These are phyloP conservation scores for Gaillardinia entomophila DNA, from an alignment of 805 yeast genomes.

Conservation along the genomic window DNA sequence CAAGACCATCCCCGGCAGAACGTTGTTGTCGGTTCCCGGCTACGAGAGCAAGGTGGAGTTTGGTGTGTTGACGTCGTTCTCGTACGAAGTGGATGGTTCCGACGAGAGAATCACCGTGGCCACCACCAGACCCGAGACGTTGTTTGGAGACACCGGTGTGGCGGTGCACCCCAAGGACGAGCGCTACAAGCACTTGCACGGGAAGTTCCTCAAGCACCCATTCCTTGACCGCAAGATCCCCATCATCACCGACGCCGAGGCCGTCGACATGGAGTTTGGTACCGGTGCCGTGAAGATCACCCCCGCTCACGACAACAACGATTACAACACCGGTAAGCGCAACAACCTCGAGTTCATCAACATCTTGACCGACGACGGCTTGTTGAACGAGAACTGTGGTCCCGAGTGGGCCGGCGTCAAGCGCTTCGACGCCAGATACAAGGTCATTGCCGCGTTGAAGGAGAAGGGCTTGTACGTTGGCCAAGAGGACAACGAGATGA, in stretches of 20 bases:
- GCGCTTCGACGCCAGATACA: constrained; percentile 89
- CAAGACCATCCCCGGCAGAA: constrained; percentile 80
- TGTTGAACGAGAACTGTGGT: constrained; percentile 87
- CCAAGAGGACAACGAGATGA: constrained; percentile 93
- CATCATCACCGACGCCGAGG: constrained; percentile 81
- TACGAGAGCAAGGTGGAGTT: constrained; percentile 88
- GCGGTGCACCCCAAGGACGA: constrained; percentile 96
- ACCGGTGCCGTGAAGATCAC: constrained; percentile 99
- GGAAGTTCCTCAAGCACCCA: constrained; percentile 87
- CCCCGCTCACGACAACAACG: constrained; percentile 97
- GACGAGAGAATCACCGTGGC: constrained; percentile 90
- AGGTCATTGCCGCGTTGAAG: constrained; percentile 76
- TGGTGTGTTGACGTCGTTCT: constrained; percentile 95
- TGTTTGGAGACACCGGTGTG: constrained; percentile 96
- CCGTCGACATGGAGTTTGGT: constrained; percentile 99
- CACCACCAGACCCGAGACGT: constrained; percentile 97
- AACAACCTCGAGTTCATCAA: constrained; percentile 82
- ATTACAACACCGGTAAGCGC: constrained; percentile 95
- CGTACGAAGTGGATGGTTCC: constrained; percentile 79
- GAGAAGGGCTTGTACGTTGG: constrained; percentile 70
- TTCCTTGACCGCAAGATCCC: constrained; percentile 82
- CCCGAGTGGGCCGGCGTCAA: constrained; percentile 79
- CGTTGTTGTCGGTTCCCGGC: constrained; percentile 79
- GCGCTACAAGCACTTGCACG: constrained; percentile 91
- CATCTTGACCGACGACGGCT: constrained; percentile 89